A percentile compares a stretch with the other conserved stretches of the same genome.
phyloP scores from a whole-genome alignment of 2,329 filamentous ascomycete species.

The Epichloe bromicola region DNA sequence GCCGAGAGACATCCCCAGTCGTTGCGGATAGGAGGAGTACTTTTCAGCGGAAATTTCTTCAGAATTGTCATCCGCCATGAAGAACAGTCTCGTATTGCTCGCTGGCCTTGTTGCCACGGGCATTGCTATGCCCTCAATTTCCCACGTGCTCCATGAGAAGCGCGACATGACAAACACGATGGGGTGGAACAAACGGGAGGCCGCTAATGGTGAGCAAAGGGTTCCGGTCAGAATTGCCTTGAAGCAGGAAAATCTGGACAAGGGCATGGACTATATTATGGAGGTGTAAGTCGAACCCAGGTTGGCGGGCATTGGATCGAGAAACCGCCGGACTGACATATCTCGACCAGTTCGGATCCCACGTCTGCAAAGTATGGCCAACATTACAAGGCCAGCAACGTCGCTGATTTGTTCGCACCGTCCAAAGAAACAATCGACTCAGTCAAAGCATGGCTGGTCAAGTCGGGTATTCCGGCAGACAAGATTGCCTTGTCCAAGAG shows the following conservation, averaged over 20 bases:
- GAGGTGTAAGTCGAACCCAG: slow-evolving; percentile 19
- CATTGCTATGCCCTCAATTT: slow-evolving; percentile 8
- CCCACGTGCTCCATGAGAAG: slow-evolving; percentile 21
- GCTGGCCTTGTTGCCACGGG: slow-evolving; percentile 10
- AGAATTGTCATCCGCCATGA: slow-evolving; percentile 7
- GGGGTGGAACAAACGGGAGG: slow-evolving; percentile 14
- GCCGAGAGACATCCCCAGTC: too few relatives aligned
- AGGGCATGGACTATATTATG: slow-evolving; percentile 28
- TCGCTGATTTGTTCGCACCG: slow-evolving; percentile 30
- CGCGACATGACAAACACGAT: slow-evolving; percentile 9
- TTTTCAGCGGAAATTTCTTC: neutral
- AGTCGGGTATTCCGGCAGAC: slow-evolving; percentile 33
- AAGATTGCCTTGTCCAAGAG: slow-evolving; percentile 37
- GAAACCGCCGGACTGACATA: neutral
- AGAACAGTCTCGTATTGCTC: slow-evolving; percentile 9
- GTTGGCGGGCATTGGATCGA: neutral
- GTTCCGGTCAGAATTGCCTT: slow-evolving; percentile 30
- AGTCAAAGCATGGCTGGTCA: slow-evolving; percentile 40
- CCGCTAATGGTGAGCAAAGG: slow-evolving; percentile 8
- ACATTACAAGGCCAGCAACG: slow-evolving; percentile 31
- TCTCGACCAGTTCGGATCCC: slow-evolving; percentile 23
- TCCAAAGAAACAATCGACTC: slow-evolving; percentile 30
- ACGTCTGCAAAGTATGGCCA: slow-evolving; percentile 30
- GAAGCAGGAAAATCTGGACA: slow-evolving; percentile 31
- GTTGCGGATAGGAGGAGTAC: neutral